Evolutionary conservation across 208 protist species (phyloP), one percentile per base, ranked within the genome.

Genomic region (Wallacemonas sp.): DNA sequence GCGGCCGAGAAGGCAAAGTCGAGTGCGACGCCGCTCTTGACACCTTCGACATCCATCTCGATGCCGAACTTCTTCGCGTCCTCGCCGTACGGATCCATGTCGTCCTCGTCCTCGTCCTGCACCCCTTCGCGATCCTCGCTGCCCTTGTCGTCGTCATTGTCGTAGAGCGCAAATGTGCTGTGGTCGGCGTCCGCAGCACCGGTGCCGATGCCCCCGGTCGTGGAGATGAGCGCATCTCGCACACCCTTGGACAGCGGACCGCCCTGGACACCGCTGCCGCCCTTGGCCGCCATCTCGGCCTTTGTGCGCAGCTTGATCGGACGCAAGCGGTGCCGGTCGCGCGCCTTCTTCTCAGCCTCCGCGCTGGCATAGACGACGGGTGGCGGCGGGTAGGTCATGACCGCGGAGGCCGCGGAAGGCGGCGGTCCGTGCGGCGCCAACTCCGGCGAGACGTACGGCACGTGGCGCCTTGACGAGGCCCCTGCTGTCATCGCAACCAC

Each of bases 1-100:
- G 71, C 78, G 22, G 82, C 71, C 16, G 81, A 73, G 33, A 79
- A 66, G 33, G 67, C 68, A 49, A 70, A 70, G 42, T 79, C 32
- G 16, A 79, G 57, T 28, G 25, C 28, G 16, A 38, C 8, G 7
- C n/a, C 55, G 12, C 45, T 44, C 28, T 59, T 33, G 16, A 59
- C 32, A 25, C 52, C 52, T 5, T 38, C 44, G 18, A 65, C 29
- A 22, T 65, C 52, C 52, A 59, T 59, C 32, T 59, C 52, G 4
- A 59, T 29, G 10, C 52, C 52, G 52, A 42, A 31, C 57, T 64
- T 64, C 39, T 50, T 46, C 16, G 57, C 42, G 8, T 49, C 23
- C 29, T 64, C 57, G 18, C 25, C 16, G 22, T 33, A 50, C 28
- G 36, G 36, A 38, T 64, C 41, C 3, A 16, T n/a, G 3, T 64